These are phyloP conservation scores for Zanthoxylum bungeanum DNA, from an alignment of 345 rosid species.

Conservation along the genomic window DNA sequence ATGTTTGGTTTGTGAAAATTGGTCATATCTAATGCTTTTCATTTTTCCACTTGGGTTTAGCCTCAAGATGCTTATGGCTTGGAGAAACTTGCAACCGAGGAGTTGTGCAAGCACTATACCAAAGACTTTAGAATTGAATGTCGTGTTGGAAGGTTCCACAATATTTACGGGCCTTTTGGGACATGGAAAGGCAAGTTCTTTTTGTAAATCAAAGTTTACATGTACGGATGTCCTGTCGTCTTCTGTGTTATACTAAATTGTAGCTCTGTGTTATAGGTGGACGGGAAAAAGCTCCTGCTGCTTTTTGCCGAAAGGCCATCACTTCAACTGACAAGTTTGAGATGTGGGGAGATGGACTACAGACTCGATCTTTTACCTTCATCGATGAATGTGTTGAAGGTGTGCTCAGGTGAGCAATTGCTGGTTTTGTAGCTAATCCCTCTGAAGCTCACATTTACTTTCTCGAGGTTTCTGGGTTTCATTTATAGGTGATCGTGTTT, in stretches of 20 bases:
- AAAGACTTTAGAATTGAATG: conserved; percentile 95
- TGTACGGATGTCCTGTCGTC: neutral
- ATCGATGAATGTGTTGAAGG: conserved; percentile 99
- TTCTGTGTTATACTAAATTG: conserved; percentile 1
- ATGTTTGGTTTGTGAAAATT: neutral
- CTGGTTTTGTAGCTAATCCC: neutral
- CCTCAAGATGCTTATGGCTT: conserved; percentile 99
- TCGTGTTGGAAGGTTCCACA: conserved; percentile 93
- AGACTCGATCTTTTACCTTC: conserved; percentile 96
- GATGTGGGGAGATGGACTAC: conserved; percentile 99
- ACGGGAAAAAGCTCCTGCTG: conserved; percentile 99
- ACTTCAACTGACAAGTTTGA: conserved; percentile 85
- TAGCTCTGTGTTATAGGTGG: conserved; percentile 56
- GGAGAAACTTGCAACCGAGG: conserved; percentile 99
- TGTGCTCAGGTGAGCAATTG: conserved; percentile 65
- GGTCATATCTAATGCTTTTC: conserved; percentile 1
- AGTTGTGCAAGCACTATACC: conserved; percentile 94
- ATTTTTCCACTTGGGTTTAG: conserved; percentile 32
- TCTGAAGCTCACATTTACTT: too few relatives aligned
- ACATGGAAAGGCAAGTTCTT: conserved; percentile 88
- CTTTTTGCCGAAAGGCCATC: conserved; percentile 90
- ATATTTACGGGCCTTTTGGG: conserved; percentile 98
- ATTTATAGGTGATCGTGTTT: neutral
- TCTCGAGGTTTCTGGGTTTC: neutral
- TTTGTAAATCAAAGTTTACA: neutral